phyloP scores from a whole-genome alignment of 371 early-diverging fungal species.

The Mucor velutinosus region DNA sequence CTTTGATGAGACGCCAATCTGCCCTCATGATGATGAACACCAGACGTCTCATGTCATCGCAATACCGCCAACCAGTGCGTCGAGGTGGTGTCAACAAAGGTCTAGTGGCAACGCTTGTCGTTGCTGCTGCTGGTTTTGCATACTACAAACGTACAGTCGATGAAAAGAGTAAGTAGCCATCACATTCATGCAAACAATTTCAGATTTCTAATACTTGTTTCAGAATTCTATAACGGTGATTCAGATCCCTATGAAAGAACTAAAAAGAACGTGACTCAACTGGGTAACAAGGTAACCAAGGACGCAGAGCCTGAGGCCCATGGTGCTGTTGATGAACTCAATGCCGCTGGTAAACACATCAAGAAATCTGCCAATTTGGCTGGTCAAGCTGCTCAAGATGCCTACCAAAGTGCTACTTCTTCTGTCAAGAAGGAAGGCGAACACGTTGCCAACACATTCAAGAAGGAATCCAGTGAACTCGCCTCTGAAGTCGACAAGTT shows the following conservation, averaged over 20 bases:
- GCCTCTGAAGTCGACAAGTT: conserved; percentile 18
- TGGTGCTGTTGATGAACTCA: conserved; percentile 4
- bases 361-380: conserved; percentile 16
- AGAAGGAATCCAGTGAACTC: not conserved
- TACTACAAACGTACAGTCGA: conserved; percentile 21
- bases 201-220: not conserved
- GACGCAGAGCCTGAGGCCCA: not conserved
- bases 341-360: conserved; percentile 2
- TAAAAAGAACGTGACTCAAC: not conserved
- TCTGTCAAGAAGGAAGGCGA: conserved; percentile 5
- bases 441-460: not conserved
- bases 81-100: conserved; percentile 4
- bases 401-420: conserved; percentile 11
- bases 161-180: conserved; percentile 9
- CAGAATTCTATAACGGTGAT: conserved; percentile 12
- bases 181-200: not conserved
- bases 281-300: not conserved
- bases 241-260: conserved; percentile 16
- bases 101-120: conserved; percentile 4
- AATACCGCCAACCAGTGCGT: not conserved
- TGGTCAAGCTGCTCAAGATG: conserved; percentile 23
- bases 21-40: not conserved
- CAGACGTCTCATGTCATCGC: conserved; percentile 1
- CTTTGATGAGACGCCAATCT: not conserved
- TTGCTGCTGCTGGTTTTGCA: conserved; percentile 21